Base-by-base conservation (phyloP, 805 yeast species). In the Schizosaccharomyces octosporus region DNA sequence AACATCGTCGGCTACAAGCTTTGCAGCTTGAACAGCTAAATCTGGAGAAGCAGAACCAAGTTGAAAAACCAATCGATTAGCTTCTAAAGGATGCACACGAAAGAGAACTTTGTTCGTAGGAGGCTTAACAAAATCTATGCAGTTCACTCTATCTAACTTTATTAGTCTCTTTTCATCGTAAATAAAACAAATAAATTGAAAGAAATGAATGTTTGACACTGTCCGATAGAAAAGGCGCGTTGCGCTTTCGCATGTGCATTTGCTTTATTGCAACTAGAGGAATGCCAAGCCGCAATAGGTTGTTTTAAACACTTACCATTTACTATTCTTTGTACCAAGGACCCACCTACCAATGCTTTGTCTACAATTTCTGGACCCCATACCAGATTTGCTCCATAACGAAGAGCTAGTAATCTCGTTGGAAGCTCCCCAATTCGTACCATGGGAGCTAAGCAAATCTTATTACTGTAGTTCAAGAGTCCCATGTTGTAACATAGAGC, bases 291-390 rank as follows among this genome's bases (percentile, higher is more conserved):
- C n/a, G n/a, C 4, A 45, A 7, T 13, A 45, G 11, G n/a, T 9
- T 9, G n/a, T 36, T 36, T 13, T 17, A 36, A 36, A 36, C 81
- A 70, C 41, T 70, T 71, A 0, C 71, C 73, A 69, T 89, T 89
- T 41, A 73, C 77, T 0, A 75, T 72, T 64, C 97, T 76, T 41
- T 76, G 77, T 29, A 79, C 79, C 27, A 9, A 9, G 3, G 31
- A 13, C n/a, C 57, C 57, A 24, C 36, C n/a, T 13, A 88, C 68
- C 45, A 93, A 71, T 69, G 87, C 88, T 70, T 83, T 85, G 70
- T 93, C 98, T 27, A 93, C 79, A 63, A 89, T 84, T 70, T 93
- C 98, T 0, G 98, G 98, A 17, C 83, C 81, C 98, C 98, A 93
- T 4, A 93, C 97, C 59, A 90, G 74, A 71, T 93, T 97, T 0